Conservation (phyloP, 441 rosid genomes). For the Corymbia citriodora region DNA sequence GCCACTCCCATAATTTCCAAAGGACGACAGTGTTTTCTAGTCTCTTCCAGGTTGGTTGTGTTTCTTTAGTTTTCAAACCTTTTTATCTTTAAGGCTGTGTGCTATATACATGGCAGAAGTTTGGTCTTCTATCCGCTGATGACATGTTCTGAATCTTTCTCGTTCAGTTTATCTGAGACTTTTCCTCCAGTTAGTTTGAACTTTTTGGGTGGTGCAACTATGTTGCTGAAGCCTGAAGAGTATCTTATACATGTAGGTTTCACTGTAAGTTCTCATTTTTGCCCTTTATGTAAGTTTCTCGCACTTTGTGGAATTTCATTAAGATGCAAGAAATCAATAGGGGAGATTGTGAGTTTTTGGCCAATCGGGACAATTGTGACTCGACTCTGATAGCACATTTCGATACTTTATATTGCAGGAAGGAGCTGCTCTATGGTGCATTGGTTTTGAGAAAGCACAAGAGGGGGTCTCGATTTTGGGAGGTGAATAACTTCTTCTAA, state of each 20-base stretch:
- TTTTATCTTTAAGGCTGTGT: not conserved
- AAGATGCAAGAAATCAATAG: not conserved
- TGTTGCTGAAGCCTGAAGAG: slow-evolving; percentile 59
- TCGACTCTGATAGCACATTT: not conserved
- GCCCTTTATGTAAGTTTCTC: not conserved
- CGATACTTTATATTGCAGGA: slow-evolving; percentile 30
- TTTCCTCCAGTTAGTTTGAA: slow-evolving; percentile 59
- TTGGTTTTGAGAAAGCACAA: slow-evolving; percentile 63
- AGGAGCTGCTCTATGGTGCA: slow-evolving; percentile 85
- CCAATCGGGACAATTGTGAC: not conserved
- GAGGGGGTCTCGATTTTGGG: slow-evolving; percentile 73
- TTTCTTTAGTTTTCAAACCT: not conserved
- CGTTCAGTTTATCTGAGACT: slow-evolving; percentile 38
- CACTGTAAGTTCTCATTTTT: slow-evolving; percentile 43
- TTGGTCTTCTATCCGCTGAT: not conserved
- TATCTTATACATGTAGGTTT: slow-evolving; percentile 56
- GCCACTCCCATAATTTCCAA: slow-evolving; percentile 54
- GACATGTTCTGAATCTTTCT: slow-evolving; percentile 4
- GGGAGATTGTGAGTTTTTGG: not conserved
- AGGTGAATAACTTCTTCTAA: slow-evolving; percentile 34
- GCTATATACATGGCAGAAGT: not conserved
- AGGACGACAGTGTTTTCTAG: slow-evolving; percentile 61
- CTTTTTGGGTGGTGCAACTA: slow-evolving; percentile 61
- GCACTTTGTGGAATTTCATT: not conserved
- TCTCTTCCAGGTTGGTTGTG: slow-evolving; percentile 50